Percentiles rank a stretch among this genome's conserved stretches.
Evolutionary conservation across 2,329 filamentous ascomycete genomes (phyloP).

Genomic region (Neospermospora avenae): DNA sequence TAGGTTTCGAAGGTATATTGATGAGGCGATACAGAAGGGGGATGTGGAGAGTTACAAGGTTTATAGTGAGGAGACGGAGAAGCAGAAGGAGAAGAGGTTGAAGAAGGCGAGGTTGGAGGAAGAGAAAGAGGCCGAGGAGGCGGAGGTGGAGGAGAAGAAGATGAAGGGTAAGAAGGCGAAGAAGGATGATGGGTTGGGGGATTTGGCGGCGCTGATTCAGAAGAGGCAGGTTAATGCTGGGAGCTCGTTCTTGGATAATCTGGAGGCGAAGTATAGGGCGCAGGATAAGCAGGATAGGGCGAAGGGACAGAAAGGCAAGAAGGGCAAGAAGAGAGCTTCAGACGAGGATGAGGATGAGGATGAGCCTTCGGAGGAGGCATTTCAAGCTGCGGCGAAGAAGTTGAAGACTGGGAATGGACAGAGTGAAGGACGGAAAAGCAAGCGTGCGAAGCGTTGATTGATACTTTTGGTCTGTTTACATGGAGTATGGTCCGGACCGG

Average conservation of each 20-base stretch:
- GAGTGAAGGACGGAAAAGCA: slow-evolving; percentile 22
- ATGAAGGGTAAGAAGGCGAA: slow-evolving; percentile 50
- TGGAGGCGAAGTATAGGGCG: slow-evolving; percentile 73
- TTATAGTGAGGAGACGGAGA: slow-evolving; percentile 73
- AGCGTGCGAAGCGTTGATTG: slow-evolving; percentile 26
- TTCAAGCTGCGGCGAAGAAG: slow-evolving; percentile 53
- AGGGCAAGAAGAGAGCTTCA: slow-evolving; percentile 47
- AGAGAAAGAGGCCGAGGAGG: slow-evolving; percentile 65
- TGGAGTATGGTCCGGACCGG: slow-evolving; percentile 12
- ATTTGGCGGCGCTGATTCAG: slow-evolving; percentile 71
- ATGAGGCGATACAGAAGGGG: slow-evolving; percentile 69
- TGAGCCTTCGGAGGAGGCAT: slow-evolving; percentile 60
- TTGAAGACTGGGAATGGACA: slow-evolving; percentile 34
- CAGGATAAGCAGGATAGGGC: slow-evolving; percentile 40
- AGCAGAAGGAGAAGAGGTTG: slow-evolving; percentile 55
- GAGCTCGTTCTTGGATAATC: slow-evolving; percentile 62
- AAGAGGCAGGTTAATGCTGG: slow-evolving; percentile 63
- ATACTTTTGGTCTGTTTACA: slow-evolving; percentile 2
- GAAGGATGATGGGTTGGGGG: slow-evolving; percentile 39
- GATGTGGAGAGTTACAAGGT: slow-evolving; percentile 63
- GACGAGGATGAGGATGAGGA: slow-evolving; percentile 60
- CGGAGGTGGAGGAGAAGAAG: slow-evolving; percentile 71
- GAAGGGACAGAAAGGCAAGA: slow-evolving; percentile 52
- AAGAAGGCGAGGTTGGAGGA: slow-evolving; percentile 65
- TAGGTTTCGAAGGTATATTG: slow-evolving; percentile 76